Evolutionary conservation across 2,329 filamentous ascomycete genomes (phyloP), one percentile per base, ranked within the genome.

Genomic region (Alternaria solani): DNA sequence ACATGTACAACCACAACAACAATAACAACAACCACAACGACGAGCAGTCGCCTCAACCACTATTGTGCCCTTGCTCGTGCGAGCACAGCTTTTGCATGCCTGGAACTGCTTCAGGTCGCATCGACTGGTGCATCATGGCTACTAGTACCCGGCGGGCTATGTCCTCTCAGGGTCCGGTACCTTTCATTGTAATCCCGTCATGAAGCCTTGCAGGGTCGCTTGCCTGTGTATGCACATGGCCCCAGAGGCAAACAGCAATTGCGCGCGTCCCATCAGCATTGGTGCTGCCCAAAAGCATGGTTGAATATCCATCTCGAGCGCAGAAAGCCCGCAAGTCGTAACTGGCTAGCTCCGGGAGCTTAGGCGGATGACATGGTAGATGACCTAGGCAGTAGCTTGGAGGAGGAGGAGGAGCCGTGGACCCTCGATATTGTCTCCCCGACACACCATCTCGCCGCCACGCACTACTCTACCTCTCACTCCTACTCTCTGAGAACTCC

Each of bases 301-400:
- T 11, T 12, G n/a, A 2, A 30, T n/a, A 38, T 57, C n/a, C 30
- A 55, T 53, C 32, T 12, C 41, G 30, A 7, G 43, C 32, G 26
- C n/a, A 7, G 42, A 20, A 44, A n/a, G 6, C 28, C 20, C 57
- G 57, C 59, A 60, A 63, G 51, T 61, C 39, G 14, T 11, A 49
- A 7, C 0, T 9, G 48, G 62, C 25, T 66, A 69, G 66, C 59
- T 64, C 55, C 66, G 56, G 59, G 62, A 55, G 43, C 34, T 30
- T 39, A 64, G 56, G 58, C 56, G 54, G 56, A 63, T 66, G 63
- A 63, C 65, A 64, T 62, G 56, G 61, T 59, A 51, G 51, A 51
- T 58, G 55, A 59, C 51, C 55, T 39, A 39, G 20, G 20, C 20
- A 23, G 20, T 23, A 23, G 46, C 46, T 49, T 20, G 2, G 20